A percentile compares a stretch with the other conserved stretches of the same genome.
These are phyloP conservation scores for Bipolaris sorokiniana DNA, from an alignment of 2,329 filamentous ascomycete species.

Conservation along the genomic window DNA sequence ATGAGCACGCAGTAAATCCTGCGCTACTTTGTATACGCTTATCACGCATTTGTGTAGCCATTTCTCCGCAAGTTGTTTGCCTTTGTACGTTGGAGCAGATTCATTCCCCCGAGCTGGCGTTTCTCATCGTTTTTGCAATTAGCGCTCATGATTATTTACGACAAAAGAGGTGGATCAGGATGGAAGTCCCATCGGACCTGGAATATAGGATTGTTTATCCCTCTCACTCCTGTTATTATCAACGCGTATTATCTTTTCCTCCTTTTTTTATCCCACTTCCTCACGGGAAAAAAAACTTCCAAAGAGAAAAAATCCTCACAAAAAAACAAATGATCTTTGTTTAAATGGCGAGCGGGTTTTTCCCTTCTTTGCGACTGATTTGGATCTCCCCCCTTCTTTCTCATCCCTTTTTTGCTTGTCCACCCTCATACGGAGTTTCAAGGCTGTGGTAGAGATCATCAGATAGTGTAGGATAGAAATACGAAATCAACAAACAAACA, in stretches of 20 bases:
- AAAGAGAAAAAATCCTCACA: constrained; percentile 41
- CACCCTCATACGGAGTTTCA: constrained; percentile 20
- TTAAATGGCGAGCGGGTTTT: constrained; percentile 31
- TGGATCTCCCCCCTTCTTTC: constrained; percentile 42
- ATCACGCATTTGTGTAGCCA: constrained; percentile 31
- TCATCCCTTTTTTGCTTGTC: constrained; percentile 16
- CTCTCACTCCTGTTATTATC: constrained; percentile 22
- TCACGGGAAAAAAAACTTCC: not conserved
- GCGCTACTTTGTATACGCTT: constrained; percentile 24
- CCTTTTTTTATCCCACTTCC: not conserved
- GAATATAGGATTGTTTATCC: constrained; percentile 19
- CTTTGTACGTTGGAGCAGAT: constrained; percentile 15
- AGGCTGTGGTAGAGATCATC: constrained; percentile 44
- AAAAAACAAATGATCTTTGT: constrained; percentile 43
- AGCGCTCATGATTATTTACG: constrained; percentile 23
- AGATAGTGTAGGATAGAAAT: constrained; percentile 41
- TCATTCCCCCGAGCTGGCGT: constrained; percentile 19
- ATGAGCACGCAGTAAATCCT: constrained; percentile 31
- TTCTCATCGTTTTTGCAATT: constrained; percentile 23
- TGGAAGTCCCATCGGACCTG: constrained; percentile 8
- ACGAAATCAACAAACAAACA: constrained; percentile 10
- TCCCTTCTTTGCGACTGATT: constrained; percentile 31
- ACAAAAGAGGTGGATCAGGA: constrained; percentile 21
- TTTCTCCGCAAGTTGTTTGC: constrained; percentile 21
- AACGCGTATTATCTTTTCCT: constrained; percentile 24